Evolutionary conservation across 2,329 filamentous ascomycete species (phyloP).

Genomic region (Rhytidhysteron rufulum): DNA sequence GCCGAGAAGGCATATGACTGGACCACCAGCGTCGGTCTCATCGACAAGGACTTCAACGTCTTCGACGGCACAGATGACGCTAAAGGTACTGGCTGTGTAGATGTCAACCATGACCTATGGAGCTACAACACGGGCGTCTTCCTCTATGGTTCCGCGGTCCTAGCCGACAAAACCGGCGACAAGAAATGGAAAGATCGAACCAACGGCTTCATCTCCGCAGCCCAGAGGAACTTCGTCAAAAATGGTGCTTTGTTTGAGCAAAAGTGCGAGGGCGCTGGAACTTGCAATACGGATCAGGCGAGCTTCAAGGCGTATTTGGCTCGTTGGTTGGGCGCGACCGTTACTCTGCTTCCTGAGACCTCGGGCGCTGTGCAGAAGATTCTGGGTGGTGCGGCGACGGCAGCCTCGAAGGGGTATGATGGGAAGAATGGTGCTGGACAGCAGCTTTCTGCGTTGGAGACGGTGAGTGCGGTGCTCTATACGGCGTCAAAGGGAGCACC

Average conservation of each 20-base stretch:
- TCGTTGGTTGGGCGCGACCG: constrained; percentile 52
- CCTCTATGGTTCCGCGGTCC: constrained; percentile 48
- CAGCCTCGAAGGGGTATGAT: constrained; percentile 55
- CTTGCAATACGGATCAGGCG: constrained; percentile 64
- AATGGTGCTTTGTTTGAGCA: constrained; percentile 56
- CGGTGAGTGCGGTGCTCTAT: constrained; percentile 39
- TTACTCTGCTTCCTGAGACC: constrained; percentile 52
- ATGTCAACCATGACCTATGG: constrained; percentile 47
- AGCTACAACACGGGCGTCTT: constrained; percentile 50
- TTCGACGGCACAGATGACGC: constrained; percentile 48
- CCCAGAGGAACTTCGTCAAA: constrained; percentile 47
- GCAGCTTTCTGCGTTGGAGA: constrained; percentile 56
- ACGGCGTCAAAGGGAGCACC: constrained; percentile 2
- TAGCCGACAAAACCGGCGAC: constrained; percentile 36
- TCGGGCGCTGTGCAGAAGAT: constrained; percentile 18
- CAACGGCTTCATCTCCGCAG: constrained; percentile 51
- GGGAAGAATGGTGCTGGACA: constrained; percentile 46
- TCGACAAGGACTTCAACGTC: constrained; percentile 43
- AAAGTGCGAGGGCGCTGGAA: constrained; percentile 55
- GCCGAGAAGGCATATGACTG: constrained; percentile 58
- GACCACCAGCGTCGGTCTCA: constrained; percentile 41
- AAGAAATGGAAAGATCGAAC: constrained; percentile 19
- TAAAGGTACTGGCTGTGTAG: constrained; percentile 40
- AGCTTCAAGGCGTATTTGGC: constrained; percentile 68
- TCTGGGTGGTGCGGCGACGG: constrained; percentile 61